These are phyloP conservation scores for Eragrostis nindensis DNA, from an alignment of 176 grass and related monocot species.

Conservation along the genomic window DNA sequence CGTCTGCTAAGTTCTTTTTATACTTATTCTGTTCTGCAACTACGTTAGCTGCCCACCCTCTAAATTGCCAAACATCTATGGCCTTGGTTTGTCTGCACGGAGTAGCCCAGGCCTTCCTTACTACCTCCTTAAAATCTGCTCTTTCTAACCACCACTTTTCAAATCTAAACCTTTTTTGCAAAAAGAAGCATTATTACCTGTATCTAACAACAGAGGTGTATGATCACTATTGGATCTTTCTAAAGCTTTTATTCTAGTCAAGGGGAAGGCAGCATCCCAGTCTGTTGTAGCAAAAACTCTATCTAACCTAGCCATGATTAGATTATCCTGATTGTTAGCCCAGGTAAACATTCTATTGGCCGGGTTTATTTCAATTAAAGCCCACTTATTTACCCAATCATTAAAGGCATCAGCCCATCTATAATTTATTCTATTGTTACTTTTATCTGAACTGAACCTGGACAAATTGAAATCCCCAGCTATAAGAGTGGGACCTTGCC, in stretches of 20 bases:
- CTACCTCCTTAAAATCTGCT: background rate
- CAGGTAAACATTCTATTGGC: background rate
- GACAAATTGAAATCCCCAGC: too few species aligned
- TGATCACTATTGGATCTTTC: background rate
- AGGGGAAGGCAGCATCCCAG: background rate
- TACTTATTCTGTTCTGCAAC: background rate
- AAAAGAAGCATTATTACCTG: accelerated
- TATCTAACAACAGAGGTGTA: background rate
- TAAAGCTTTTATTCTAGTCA: background rate
- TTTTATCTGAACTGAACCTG: too few species aligned
- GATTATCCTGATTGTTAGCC: background rate
- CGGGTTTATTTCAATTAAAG: background rate
- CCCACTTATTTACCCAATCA: background rate
- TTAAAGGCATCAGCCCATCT: too few species aligned
- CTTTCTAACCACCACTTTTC: background rate
- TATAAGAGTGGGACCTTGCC: too few species aligned
- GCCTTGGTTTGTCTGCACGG: background rate
- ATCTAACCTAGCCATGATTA: background rate
- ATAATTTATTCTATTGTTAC: too few species aligned
- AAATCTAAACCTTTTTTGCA: background rate
- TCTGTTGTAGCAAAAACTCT: background rate
- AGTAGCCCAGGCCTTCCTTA: background rate
- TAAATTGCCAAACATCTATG: background rate
- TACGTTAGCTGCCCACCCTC: background rate
- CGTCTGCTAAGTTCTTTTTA: background rate